Conservation (phyloP, 1,139 yeast genomes). For the Diutina ranongensis region DNA sequence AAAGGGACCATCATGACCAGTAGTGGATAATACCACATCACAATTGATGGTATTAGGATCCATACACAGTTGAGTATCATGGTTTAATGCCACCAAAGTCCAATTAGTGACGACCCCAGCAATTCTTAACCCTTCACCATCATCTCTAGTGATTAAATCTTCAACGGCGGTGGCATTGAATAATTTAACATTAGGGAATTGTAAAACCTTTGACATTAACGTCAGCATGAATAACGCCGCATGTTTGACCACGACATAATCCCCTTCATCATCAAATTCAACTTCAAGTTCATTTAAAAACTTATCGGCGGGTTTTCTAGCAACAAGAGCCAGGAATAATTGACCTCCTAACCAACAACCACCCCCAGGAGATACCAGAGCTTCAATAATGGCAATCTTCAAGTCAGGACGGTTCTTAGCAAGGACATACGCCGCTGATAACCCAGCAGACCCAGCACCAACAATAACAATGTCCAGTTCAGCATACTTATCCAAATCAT, state of each 20-base stretch:
- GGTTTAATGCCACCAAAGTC: constrained; percentile 70
- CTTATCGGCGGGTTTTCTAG: constrained; percentile 66
- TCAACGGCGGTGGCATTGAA: constrained; percentile 79
- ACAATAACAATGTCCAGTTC: constrained; percentile 66
- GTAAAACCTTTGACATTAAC: constrained; percentile 54
- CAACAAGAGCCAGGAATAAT: constrained; percentile 66
- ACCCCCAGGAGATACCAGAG: constrained; percentile 70
- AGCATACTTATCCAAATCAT: constrained; percentile 62
- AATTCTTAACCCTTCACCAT: constrained; percentile 42
- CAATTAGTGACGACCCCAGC: constrained; percentile 80
- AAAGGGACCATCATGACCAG: constrained; percentile 79
- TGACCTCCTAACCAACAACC: constrained; percentile 82
- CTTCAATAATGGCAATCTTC: constrained; percentile 65
- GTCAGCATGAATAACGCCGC: constrained; percentile 74
- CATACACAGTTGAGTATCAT: constrained; percentile 72
- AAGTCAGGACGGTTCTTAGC: constrained; percentile 70
- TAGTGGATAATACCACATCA: constrained; percentile 58
- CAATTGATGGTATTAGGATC: constrained; percentile 75
- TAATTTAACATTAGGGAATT: constrained; percentile 63
- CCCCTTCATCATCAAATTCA: constrained; percentile 70
- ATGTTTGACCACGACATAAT: constrained; percentile 70
- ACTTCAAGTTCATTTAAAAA: constrained; percentile 56
- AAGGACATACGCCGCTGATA: constrained; percentile 62
- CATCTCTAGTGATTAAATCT: constrained; percentile 61
- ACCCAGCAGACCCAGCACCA: constrained; percentile 75